Evolutionary conservation across 164 flowering plant species (phyloP), one percentile per base, ranked within the genome.

Genomic region (Magnolia officinalis): DNA sequence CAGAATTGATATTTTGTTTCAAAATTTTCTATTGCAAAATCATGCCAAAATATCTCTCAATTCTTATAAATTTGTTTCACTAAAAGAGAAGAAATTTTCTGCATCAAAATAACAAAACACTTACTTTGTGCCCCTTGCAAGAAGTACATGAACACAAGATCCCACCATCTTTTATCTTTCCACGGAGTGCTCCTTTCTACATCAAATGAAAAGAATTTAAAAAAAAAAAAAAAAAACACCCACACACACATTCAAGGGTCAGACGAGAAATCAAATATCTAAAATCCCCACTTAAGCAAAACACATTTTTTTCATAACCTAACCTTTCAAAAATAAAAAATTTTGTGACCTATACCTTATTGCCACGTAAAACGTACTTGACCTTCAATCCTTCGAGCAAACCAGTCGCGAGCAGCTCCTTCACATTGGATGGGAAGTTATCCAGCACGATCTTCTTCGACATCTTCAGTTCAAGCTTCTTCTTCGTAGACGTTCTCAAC

Each of bases 331-430:
- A 16, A 11, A 55, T 11, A 55, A 16, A 55, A 55, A 55, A 10
- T 2, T 7, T 11, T 1, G 26, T 24, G 5, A 68, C 13, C 31
- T 31, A 68, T 31, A 29, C 71, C 91, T 83, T 87, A 8, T 79
- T 31, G 23, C 84, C 81, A 20, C 86, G 82, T 58, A 50, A 58
- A 2, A 80, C 2, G 63, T 90, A 92, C 70, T 61, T 80, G 51
- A 93, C 92, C 37, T 69, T 67, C 31, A 85, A 50, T n/a, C 95
- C 96, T 78, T 92, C 95, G 3, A 93, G 89, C 77, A 93, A 63
- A 50, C 96, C 91, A 3, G 90, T 89, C 8, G 81, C 86, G 18
- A 93, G 85, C 73, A 93, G 85, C 61, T 90, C 95, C 79, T 79
- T 87, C 50, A 88, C 73, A 67, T 74, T 89, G 2, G 79, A 8